These are phyloP conservation scores for Marchantia paleacea DNA, from an alignment of 225 moss, liverwort and hornwort species.

Conservation along the genomic window DNA sequence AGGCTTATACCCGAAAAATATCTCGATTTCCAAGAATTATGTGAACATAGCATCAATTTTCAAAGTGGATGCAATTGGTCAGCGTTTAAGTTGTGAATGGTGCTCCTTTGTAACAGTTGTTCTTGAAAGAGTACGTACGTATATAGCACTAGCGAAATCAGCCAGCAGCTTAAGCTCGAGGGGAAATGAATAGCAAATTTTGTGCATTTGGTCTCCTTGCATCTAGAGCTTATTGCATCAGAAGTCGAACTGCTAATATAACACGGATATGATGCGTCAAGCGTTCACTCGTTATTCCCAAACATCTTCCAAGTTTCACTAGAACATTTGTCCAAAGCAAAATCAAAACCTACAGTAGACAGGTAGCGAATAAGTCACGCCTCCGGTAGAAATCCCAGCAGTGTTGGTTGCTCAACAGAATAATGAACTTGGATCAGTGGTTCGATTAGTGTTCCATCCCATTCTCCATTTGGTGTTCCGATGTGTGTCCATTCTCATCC, in stretches of 20 bases:
- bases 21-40: no score
- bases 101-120: no score
- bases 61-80: no score
- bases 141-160: background rate
- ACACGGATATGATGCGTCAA: slow-evolving; percentile 7
- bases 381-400: no score
- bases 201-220: background rate
- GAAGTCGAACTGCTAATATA: background rate
- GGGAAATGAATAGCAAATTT: background rate
- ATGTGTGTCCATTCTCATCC: background rate
- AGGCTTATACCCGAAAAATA: no score
- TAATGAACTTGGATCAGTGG: background rate
- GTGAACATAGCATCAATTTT: no score
- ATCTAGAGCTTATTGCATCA: no score
- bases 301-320: background rate
- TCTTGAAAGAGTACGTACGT: no score
- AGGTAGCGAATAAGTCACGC: background rate
- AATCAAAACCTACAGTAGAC: background rate
- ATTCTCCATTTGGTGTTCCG: background rate
- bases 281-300: background rate
- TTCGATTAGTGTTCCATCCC: slow-evolving; percentile 5
- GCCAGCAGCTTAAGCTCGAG: background rate
- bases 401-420: background rate
- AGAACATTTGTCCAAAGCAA: background rate
- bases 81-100: no score